A percentile compares a stretch with the other conserved stretches of the same genome.
These are phyloP conservation scores for Lycium ferocissimum DNA, from an alignment of 257 asterid species.

Conservation along the genomic window DNA sequence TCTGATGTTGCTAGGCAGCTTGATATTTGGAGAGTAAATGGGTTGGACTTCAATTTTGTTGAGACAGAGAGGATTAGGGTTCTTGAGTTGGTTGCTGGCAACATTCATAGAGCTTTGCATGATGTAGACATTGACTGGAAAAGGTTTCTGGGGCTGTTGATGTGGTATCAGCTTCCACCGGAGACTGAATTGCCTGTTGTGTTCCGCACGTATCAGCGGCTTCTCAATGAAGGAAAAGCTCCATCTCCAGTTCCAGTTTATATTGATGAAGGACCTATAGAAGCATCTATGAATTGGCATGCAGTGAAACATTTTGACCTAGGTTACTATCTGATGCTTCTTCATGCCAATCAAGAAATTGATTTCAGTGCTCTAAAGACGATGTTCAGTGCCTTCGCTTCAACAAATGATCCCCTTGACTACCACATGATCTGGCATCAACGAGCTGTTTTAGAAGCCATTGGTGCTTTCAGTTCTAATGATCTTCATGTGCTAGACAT, in stretches of 20 bases:
- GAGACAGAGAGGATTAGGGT: slow-evolving; percentile 82
- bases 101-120: slow-evolving; percentile 69
- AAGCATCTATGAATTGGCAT: slow-evolving; percentile 52
- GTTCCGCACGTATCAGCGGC: slow-evolving; percentile 81
- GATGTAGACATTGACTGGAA: slow-evolving; percentile 93
- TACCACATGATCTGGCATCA: slow-evolving; percentile 99
- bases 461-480: slow-evolving; percentile 81
- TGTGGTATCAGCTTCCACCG: slow-evolving; percentile 98
- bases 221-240: slow-evolving; percentile 82
- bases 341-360: slow-evolving; percentile 84
- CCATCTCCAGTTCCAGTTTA: slow-evolving; percentile 95
- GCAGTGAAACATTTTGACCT: slow-evolving; percentile 74
- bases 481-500: slow-evolving; percentile 95
- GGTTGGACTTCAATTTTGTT: slow-evolving; percentile 86
- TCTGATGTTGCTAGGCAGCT: slow-evolving; percentile 77
- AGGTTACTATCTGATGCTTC: slow-evolving; percentile 92
- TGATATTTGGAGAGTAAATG: slow-evolving; percentile 87
- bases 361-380: slow-evolving; percentile 77
- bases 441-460: slow-evolving; percentile 92
- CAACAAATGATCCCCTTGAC: slow-evolving; percentile 97
- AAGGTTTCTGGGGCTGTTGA: slow-evolving; percentile 87
- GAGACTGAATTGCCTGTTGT: slow-evolving; percentile 73
- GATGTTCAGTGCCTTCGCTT: slow-evolving; percentile 93
- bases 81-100: slow-evolving; percentile 92
- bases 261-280: slow-evolving; percentile 84